Conservation (phyloP, 768 basidiomycete genomes). For the Serendipita vermifera region DNA sequence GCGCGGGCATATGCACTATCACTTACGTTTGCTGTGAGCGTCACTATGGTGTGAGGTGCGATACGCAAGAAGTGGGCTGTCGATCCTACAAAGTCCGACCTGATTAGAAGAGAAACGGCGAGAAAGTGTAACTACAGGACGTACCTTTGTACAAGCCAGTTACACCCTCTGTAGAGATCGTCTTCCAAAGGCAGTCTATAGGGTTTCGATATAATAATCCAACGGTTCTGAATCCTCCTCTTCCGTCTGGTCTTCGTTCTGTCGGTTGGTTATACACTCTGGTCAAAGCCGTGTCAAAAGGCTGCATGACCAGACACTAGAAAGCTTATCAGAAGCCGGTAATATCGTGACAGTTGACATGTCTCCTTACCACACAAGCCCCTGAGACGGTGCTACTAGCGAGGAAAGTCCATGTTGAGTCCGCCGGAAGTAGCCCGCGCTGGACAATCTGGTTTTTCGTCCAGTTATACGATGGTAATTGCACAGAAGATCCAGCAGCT, state of each 20-base stretch:
- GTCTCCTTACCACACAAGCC: conserved; percentile 64
- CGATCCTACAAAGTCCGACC: conserved; percentile 41
- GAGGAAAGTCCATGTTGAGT: conserved; percentile 79
- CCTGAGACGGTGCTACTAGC: conserved; percentile 83
- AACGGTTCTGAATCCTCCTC: conserved; percentile 30
- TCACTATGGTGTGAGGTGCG: conserved; percentile 87
- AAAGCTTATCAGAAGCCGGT: conserved; percentile 8
- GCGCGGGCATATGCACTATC: conserved; percentile 13
- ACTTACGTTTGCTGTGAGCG: conserved; percentile 61
- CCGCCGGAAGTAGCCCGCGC: conserved; percentile 52
- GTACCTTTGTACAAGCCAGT: conserved; percentile 92
- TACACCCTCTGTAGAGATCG: conserved; percentile 76
- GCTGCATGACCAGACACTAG: conserved; percentile 90
- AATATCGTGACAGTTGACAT: conserved; percentile 3
- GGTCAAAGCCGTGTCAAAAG: conserved; percentile 82
- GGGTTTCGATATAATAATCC: conserved; percentile 82
- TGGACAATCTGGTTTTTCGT: conserved; percentile 70
- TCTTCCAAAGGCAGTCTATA: conserved; percentile 95
- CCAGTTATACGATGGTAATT: conserved; percentile 91
- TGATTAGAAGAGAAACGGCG: background rate
- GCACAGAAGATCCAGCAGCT: conserved; percentile 87
- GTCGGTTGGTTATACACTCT: conserved; percentile 96
- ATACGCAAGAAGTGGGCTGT: conserved; percentile 90
- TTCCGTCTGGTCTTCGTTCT: conserved; percentile 49
- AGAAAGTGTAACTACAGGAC: background rate